Percentiles rank a stretch among this genome's conserved stretches.
Evolutionary conservation across 768 basidiomycete species (phyloP).

Genomic region (Kwoniella sp.): DNA sequence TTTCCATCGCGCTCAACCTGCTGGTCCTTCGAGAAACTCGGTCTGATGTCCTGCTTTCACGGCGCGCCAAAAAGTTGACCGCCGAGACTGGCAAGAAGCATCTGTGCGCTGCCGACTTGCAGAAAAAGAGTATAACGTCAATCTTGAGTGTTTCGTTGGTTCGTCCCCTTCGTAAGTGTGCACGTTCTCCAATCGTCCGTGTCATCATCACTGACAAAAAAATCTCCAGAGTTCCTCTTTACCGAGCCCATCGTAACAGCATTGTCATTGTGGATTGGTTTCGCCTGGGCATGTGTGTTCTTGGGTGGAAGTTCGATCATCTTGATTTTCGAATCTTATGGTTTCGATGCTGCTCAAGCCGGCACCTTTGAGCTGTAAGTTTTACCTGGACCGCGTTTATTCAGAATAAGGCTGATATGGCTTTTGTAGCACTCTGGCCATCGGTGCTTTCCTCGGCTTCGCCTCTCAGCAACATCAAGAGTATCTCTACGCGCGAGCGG

Average conservation of each 20-base stretch:
- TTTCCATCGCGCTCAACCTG: constrained; percentile 33
- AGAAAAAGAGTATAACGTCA: constrained; percentile 35
- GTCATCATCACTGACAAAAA: not conserved
- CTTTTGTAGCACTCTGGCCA: constrained; percentile 29
- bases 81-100: constrained; percentile 47
- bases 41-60: constrained; percentile 46
- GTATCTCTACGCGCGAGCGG: constrained; percentile 35
- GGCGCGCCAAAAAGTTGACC: constrained; percentile 40
- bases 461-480: constrained; percentile 47
- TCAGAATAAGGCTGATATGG: not conserved
- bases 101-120: constrained; percentile 47
- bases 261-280: constrained; percentile 51
- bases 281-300: constrained; percentile 53
- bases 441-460: constrained; percentile 47
- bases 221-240: constrained; percentile 35
- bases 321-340: constrained; percentile 44
- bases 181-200: not conserved
- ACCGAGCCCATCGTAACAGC: constrained; percentile 54
- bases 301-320: constrained; percentile 38
- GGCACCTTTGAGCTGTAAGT: constrained; percentile 45
- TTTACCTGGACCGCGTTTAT: not conserved
- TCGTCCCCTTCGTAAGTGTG: constrained; percentile 49
- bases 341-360: constrained; percentile 41
- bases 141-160: constrained; percentile 46
- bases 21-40: constrained; percentile 49